phyloP scores from a whole-genome alignment of 495 filamentous ascomycete genomes.

The Trichoderma orchidacearum region DNA sequence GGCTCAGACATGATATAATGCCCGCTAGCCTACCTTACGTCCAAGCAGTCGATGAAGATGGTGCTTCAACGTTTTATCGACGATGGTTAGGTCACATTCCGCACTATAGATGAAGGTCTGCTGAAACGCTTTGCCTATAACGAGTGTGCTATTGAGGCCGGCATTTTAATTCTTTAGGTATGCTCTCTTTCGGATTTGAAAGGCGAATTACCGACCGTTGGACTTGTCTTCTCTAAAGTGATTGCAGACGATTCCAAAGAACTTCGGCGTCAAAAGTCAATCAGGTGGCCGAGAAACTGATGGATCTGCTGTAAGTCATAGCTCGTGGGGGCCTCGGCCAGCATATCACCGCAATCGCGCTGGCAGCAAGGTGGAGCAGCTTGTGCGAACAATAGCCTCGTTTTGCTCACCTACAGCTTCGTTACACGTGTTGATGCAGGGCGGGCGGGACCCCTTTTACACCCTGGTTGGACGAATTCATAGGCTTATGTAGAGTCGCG shows the following conservation, averaged over 20 bases:
- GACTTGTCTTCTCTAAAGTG: no score
- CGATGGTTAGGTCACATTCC: slow-evolving; percentile 23
- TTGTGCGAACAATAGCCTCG: background rate
- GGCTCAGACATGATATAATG: no score
- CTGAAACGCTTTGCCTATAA: slow-evolving; percentile 25
- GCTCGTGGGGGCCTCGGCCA: background rate
- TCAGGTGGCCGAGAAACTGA: slow-evolving; percentile 11
- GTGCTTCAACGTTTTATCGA: slow-evolving; percentile 29
- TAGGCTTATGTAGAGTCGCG: background rate
- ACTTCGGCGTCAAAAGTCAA: slow-evolving; percentile 11
- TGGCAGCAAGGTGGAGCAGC: background rate
- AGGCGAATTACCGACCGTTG: background rate
- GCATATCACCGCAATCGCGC: background rate
- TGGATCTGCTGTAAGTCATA: slow-evolving; percentile 11
- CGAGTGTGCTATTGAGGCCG: slow-evolving; percentile 28
- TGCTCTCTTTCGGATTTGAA: background rate
- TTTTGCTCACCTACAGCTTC: background rate
- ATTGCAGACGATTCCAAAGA: background rate
- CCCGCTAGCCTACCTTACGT: no score
- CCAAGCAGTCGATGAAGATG: no score
- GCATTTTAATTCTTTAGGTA: slow-evolving; percentile 28
- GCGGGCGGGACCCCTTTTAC: background rate
- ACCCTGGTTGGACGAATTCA: background rate
- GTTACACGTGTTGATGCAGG: slow-evolving; percentile 1
- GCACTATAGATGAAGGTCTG: slow-evolving; percentile 25